A percentile compares a stretch with the other conserved stretches of the same genome.
Conservation (phyloP, 345 rosid species). For the Eucalyptus marginata region DNA sequence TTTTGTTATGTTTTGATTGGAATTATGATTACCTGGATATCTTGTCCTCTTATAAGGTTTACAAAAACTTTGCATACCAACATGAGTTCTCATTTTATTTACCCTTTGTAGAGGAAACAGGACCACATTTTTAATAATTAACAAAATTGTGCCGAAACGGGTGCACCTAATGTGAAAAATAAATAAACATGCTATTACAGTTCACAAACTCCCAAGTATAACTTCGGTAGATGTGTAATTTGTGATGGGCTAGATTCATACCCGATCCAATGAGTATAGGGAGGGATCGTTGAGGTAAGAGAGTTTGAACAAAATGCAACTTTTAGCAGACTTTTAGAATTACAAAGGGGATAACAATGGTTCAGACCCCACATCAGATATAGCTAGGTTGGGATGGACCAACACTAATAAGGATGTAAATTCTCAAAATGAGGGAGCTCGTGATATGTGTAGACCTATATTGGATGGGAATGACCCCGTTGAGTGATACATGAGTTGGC, state of each 20-base stretch:
- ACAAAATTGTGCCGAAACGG: background rate
- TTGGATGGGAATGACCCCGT: background rate
- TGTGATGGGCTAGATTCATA: background rate
- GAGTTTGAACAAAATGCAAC: background rate
- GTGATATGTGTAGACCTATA: background rate
- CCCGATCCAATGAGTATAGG: background rate
- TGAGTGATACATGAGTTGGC: background rate
- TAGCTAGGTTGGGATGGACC: background rate
- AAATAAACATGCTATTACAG: background rate
- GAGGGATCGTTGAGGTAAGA: background rate
- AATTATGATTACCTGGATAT: background rate
- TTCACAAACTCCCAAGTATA: background rate
- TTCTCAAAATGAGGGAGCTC: background rate
- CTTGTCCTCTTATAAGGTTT: background rate
- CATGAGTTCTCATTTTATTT: background rate
- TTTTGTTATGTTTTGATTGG: background rate
- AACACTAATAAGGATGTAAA: background rate
- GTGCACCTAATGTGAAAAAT: background rate
- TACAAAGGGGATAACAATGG: background rate
- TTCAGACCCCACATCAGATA: background rate
- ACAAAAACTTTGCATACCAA: background rate
- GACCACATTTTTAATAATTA: background rate
- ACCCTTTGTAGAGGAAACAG: background rate
- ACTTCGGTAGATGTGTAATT: background rate
- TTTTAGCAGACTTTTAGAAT: background rate